Percentiles rank a stretch among this genome's conserved stretches.
phyloP scores from a whole-genome alignment of 2,329 filamentous ascomycete genomes.

The Cryphonectria nitschkei region DNA sequence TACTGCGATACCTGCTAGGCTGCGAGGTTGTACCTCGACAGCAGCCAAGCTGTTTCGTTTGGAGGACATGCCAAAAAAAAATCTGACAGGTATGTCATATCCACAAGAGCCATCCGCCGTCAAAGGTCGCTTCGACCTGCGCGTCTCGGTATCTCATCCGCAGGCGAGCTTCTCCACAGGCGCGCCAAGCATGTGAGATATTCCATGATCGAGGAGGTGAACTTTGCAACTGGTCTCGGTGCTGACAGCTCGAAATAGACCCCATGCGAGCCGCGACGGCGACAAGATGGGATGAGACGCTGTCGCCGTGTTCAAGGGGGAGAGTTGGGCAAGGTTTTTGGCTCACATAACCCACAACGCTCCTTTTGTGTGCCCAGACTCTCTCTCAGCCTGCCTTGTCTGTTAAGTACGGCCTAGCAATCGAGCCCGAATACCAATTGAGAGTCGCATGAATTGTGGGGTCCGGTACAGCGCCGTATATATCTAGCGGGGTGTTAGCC shows the following conservation, averaged over 20 bases:
- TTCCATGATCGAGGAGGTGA: constrained; percentile 6
- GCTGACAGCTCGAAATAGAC: constrained; percentile 8
- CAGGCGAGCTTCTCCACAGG: constrained; percentile 8
- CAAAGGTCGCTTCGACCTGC: constrained; percentile 15
- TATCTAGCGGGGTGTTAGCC: constrained; percentile 16
- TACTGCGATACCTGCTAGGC: constrained; percentile 27
- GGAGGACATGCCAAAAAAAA: constrained; percentile 11
- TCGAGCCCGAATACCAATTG: not conserved
- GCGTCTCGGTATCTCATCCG: constrained; percentile 18
- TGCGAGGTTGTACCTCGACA: constrained; percentile 11
- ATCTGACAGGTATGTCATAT: not conserved
- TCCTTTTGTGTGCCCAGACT: not conserved
- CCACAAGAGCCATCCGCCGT: not conserved
- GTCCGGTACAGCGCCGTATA: not conserved
- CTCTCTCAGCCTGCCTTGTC: not conserved
- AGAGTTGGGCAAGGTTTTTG: not conserved
- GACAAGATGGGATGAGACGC: constrained; percentile 12
- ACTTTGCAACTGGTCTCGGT: constrained; percentile 1
- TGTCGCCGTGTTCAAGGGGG: constrained; percentile 3
- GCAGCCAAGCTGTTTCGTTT: constrained; percentile 8
- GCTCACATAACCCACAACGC: not conserved
- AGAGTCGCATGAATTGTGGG: constrained; percentile 4
- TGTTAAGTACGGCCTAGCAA: not conserved
- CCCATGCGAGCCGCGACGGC: not conserved
- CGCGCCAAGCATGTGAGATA: constrained; percentile 12